Percentiles rank a stretch among this genome's conserved stretches.
Conservation (phyloP, 306 rosid genomes). For the Adenanthera pavonina region DNA sequence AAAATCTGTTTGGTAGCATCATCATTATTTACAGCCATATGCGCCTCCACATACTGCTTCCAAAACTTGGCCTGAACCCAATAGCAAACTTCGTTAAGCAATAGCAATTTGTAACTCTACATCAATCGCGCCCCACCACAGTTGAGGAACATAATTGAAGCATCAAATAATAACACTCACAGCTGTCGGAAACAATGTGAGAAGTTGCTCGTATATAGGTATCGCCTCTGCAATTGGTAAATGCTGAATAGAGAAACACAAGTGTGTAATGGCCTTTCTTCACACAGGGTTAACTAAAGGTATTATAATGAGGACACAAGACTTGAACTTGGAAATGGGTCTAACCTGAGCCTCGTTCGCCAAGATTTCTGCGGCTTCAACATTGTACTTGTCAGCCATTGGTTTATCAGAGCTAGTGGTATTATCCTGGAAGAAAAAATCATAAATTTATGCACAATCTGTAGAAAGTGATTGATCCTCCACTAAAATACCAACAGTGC, state of each 20-base stretch:
- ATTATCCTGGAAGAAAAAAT: constrained; percentile 45
- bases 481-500: neutral
- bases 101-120: neutral
- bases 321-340: neutral
- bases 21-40: constrained; percentile 86
- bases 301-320: neutral
- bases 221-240: constrained; percentile 86
- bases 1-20: constrained; percentile 91
- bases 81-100: constrained; percentile 20
- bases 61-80: constrained; percentile 85
- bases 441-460: neutral
- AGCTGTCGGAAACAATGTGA: constrained; percentile 78
- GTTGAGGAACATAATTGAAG: constrained; percentile 21
- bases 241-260: constrained; percentile 51
- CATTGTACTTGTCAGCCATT: constrained; percentile 61
- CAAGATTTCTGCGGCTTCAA: constrained; percentile 70
- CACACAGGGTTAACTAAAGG: neutral
- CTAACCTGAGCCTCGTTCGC: constrained; percentile 79
- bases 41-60: constrained; percentile 97
- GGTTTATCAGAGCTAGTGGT: constrained; percentile 29
- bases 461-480: neutral
- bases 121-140: neutral
- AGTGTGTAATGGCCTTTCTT: constrained; percentile 12
- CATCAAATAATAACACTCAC: constrained; percentile 61
- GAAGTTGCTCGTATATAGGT: constrained; percentile 85